A percentile compares a stretch with the other conserved stretches of the same genome.
Evolutionary conservation across 305 asterid species (phyloP).

Genomic region (Fraxinus xanthoxyloides): DNA sequence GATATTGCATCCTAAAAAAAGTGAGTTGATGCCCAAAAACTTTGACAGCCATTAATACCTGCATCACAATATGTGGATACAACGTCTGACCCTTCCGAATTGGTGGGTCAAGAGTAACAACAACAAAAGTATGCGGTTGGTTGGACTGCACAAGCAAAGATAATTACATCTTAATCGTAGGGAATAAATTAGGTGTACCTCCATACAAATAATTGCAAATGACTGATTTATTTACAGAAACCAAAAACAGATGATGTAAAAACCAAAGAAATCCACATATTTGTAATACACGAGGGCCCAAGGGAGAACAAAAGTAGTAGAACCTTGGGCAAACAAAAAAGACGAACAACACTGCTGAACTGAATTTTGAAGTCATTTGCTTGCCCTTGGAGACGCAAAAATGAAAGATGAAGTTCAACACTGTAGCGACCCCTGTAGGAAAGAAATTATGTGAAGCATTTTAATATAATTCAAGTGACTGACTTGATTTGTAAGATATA

Average conservation of each 20-base stretch:
- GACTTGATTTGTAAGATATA: neutral
- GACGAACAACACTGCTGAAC: constrained; percentile 95
- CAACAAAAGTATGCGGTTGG: constrained; percentile 90
- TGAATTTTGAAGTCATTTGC: constrained; percentile 97
- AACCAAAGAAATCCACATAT: constrained; percentile 1
- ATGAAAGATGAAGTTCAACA: constrained; percentile 92
- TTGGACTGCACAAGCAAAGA: constrained; percentile 61
- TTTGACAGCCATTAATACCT: constrained; percentile 48
- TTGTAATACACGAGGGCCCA: neutral
- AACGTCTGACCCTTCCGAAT: constrained; percentile 97
- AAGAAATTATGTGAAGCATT: constrained; percentile 17
- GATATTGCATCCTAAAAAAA: neutral
- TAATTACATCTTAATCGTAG: constrained; percentile 18
- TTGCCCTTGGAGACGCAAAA: constrained; percentile 96
- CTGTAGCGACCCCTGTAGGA: constrained; percentile 82
- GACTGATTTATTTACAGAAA: neutral
- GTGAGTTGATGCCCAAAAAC: neutral
- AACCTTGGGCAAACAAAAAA: constrained; percentile 96
- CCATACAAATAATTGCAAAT: neutral
- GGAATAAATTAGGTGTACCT: neutral
- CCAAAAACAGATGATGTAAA: constrained; percentile 1
- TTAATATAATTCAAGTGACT: constrained; percentile 12
- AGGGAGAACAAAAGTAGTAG: neutral
- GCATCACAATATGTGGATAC: constrained; percentile 96
- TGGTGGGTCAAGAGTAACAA: constrained; percentile 96